Evolutionary conservation across 768 basidiomycete species (phyloP).

Genomic region (Lactifluus hygrophoroides): DNA sequence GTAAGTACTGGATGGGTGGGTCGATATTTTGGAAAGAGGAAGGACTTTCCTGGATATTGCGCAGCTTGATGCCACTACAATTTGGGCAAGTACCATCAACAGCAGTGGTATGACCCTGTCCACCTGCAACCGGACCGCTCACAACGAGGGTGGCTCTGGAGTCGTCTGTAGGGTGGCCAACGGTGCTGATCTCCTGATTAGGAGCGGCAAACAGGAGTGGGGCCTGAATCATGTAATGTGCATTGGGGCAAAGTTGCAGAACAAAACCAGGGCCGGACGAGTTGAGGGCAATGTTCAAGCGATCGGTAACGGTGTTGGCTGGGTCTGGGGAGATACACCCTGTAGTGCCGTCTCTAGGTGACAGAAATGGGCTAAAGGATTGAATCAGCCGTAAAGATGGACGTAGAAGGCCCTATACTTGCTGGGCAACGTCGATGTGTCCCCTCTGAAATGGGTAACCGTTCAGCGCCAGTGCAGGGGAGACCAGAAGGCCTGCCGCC

Average conservation of each 20-base stretch:
- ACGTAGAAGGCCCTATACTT: background rate
- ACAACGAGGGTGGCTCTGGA: conserved; percentile 65
- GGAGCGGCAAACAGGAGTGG: conserved; percentile 59
- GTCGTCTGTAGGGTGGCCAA: conserved; percentile 62
- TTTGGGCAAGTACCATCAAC: conserved; percentile 55
- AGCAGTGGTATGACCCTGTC: conserved; percentile 63
- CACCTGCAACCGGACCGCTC: conserved; percentile 51
- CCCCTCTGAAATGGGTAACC: background rate
- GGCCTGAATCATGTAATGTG: conserved; percentile 53
- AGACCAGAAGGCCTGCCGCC: background rate
- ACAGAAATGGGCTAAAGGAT: background rate
- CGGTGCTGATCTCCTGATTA: conserved; percentile 75
- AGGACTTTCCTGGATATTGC: conserved; percentile 58
- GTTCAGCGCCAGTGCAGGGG: background rate
- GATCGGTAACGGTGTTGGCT: conserved; percentile 50
- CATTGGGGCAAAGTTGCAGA: conserved; percentile 55
- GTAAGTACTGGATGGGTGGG: background rate
- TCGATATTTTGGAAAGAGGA: background rate
- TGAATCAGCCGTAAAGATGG: background rate
- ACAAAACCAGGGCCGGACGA: conserved; percentile 58
- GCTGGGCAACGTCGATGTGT: background rate
- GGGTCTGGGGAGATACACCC: conserved; percentile 42
- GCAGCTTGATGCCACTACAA: conserved; percentile 52
- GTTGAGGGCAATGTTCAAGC: conserved; percentile 55
- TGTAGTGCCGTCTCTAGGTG: background rate